Percentiles rank a stretch among this genome's conserved stretches.
Conservation (phyloP, 148 eudicot species). For the Drosera capensis region DNA sequence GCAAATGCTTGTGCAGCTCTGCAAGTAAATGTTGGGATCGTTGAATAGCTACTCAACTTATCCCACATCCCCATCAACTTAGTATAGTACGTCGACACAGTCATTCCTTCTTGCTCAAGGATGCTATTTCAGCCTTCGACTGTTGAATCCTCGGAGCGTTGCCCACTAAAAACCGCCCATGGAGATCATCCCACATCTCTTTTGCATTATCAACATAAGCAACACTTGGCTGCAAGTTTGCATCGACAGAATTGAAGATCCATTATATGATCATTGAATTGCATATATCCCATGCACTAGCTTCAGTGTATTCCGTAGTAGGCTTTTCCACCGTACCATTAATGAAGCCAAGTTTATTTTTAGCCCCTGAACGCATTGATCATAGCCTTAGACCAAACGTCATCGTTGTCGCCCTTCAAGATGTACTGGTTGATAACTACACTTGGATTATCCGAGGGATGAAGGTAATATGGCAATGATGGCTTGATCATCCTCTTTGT, state of each 20-base stretch:
- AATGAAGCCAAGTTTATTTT: not conserved
- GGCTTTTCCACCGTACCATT: not conserved
- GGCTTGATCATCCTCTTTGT: too few relatives aligned
- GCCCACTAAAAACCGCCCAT: not conserved
- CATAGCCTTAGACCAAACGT: not conserved
- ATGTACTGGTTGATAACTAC: not conserved
- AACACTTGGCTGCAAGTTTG: not conserved
- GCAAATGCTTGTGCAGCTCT: not conserved
- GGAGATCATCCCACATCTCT: not conserved
- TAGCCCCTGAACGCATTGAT: not conserved
- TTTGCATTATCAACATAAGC: not conserved
- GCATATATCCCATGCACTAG: not conserved
- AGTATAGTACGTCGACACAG: not conserved
- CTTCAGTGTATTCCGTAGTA: too few relatives aligned
- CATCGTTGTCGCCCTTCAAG: not conserved
- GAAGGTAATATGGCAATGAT: too few relatives aligned
- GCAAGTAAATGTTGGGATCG: not conserved
- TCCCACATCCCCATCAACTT: too few relatives aligned
- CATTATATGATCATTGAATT: too few relatives aligned
- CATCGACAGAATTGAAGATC: not conserved
- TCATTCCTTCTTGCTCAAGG: not conserved
- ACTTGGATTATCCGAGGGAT: not conserved
- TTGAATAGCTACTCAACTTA: not conserved
- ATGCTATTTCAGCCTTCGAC: not conserved
- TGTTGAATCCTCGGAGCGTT: not conserved